Conservation (phyloP, 176 grass and related monocot species). For the Stipa capillata region DNA sequence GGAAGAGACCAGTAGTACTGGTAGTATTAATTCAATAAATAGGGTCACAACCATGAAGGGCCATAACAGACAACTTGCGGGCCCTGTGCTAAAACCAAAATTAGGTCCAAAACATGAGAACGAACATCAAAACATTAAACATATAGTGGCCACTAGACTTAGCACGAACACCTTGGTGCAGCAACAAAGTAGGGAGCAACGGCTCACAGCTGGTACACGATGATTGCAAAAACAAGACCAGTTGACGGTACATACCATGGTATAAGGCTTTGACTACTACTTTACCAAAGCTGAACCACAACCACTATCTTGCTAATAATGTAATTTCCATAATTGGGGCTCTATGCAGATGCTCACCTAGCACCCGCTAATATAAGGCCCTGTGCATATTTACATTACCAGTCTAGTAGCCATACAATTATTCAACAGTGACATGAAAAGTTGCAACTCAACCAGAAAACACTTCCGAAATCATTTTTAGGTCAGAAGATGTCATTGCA, state of each 20-base stretch:
- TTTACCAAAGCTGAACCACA: not conserved
- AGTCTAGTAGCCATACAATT: not conserved
- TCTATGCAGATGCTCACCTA: too few relatives aligned
- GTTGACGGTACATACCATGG: too few relatives aligned
- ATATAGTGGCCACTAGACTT: not conserved
- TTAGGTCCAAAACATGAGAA: not conserved
- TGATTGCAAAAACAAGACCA: not conserved
- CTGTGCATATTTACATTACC: not conserved
- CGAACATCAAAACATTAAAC: not conserved
- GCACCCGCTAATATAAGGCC: not conserved
- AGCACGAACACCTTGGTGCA: not conserved
- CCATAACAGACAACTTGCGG: not conserved
- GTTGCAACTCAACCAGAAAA: not conserved
- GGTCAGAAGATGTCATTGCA: not conserved
- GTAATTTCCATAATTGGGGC: too few relatives aligned
- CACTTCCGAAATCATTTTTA: not conserved
- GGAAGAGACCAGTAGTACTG: not conserved
- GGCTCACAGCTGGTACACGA: not conserved
- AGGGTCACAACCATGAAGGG: too few relatives aligned
- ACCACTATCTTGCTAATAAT: not conserved
- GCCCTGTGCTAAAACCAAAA: not conserved
- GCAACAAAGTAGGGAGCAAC: too few relatives aligned
- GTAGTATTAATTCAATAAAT: not conserved
- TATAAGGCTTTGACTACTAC: not conserved
- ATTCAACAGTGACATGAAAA: not conserved